These are phyloP conservation scores for Hansenula lynferdii DNA, from an alignment of 1,139 yeast species.

Conservation along the genomic window DNA sequence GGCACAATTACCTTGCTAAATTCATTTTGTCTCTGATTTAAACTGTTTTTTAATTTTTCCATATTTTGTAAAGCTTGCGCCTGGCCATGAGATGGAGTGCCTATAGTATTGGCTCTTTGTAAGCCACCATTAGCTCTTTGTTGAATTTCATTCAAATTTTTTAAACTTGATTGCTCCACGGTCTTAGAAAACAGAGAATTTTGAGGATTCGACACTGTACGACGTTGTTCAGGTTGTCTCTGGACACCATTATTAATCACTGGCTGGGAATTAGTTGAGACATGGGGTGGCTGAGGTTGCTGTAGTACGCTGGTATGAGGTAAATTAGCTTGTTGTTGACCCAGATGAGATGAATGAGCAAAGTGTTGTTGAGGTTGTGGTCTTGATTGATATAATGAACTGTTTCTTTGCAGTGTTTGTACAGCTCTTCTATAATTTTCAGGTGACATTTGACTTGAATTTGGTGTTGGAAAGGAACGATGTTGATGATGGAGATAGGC, in stretches of 20 bases:
- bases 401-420: too few species aligned
- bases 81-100: constrained; percentile 6
- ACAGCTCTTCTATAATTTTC: too few species aligned
- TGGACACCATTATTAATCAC: too few species aligned
- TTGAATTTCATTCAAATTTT: constrained; percentile 7
- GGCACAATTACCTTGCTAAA: not conserved
- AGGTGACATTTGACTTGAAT: too few species aligned
- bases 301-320: too few species aligned
- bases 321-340: too few species aligned
- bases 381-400: too few species aligned
- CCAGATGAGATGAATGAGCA: too few species aligned
- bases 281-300: too few species aligned
- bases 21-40: not conserved
- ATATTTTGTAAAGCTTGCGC: not conserved
- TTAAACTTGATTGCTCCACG: constrained; percentile 13
- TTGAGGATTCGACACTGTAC: constrained; percentile 10
- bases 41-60: not conserved
- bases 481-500: not conserved
- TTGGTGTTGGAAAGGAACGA: too few species aligned
- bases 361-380: too few species aligned
- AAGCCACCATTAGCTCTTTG: constrained; percentile 10
- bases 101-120: constrained; percentile 10
- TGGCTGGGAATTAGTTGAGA: too few species aligned
- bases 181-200: constrained; percentile 1
- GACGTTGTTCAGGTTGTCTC: constrained; percentile 1